Evolutionary conservation across 257 asterid genomes (phyloP), one percentile per base, ranked within the genome.

Genomic region (Apocynum venetum): DNA sequence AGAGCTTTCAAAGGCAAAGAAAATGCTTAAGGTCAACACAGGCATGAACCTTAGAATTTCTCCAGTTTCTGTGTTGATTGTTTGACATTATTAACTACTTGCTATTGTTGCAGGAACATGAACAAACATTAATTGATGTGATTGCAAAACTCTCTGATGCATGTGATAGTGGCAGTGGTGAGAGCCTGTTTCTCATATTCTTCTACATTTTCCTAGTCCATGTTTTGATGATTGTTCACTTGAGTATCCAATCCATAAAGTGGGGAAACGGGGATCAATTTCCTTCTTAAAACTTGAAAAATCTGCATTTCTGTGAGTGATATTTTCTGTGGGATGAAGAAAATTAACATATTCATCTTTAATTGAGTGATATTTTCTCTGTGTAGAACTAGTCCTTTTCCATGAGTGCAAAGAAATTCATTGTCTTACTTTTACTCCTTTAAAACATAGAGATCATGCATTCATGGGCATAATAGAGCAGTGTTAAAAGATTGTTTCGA

Each of bases 1-100:
- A 64, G 97, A 96, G 90, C 85, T 96, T 76, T 89, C 90, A 84
- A 91, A 87, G 82, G 98, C 99, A 51, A 96, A 96, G 89, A 93
- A 89, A 85, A 80, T 91, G 94, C 98, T 96, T 71, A 91, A 93
- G 98, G 99, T 91, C 65, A 69, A 61, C 63, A 41, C 41, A 31
- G 0, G 53, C 60, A 71, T 51, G 71, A 73, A 44, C 64, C 57
- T 59, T 74, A 75, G 48, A 44, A 74, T 25, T 60, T 57, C 72
- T 46, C 74, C 55, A 41, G 51, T 82, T 78, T 38, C 63, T 64
- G 40, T 73, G 60, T 59, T 40, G 48, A 46, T 46, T 59, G 64
- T 73, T 70, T 77, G 61, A 55, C 40, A 46, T 82, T 83, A 65
- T 71, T 63, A 61, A 56, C 10, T 77, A 46, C 63, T 74, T 80